Evolutionary conservation across 139 green algal genomes (phyloP).

Genomic region (Tetraselmis striata): DNA sequence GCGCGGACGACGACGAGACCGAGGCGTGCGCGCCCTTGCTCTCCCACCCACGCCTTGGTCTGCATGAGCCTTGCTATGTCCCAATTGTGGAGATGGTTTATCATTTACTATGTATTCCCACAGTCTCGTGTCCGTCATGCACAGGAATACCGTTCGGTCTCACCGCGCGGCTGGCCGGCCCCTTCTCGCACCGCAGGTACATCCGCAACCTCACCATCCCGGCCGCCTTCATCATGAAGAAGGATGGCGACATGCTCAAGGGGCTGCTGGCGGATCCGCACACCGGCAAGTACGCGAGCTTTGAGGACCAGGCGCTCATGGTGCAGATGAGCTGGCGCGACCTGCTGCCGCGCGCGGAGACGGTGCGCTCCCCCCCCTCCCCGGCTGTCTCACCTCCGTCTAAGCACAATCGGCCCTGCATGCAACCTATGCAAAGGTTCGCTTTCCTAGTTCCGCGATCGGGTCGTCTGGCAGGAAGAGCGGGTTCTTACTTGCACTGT

Average conservation of each 20-base stretch:
- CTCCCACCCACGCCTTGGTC: background rate
- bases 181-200: constrained; percentile 22
- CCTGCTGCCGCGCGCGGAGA: constrained; percentile 51
- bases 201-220: constrained; percentile 68
- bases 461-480: no score
- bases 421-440: constrained; percentile 11
- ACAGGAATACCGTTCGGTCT: no score
- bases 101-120: constrained; percentile 17
- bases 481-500: background rate
- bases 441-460: no score
- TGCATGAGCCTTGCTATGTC: background rate
- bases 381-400: no score
- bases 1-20: constrained; percentile 45
- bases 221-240: constrained; percentile 66
- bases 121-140: no score
- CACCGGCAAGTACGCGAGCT: background rate
- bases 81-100: constrained; percentile 4
- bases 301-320: constrained; percentile 42
- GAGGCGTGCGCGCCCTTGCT: background rate
- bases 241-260: constrained; percentile 61
- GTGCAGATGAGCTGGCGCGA: constrained; percentile 73
- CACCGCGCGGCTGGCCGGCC: no score
- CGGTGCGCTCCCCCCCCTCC: constrained; percentile 26
- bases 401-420: no score
- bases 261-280: constrained; percentile 37